These are phyloP conservation scores for Sugiyamaella lignohabitans DNA, from an alignment of 805 yeast species.

Conservation along the genomic window DNA sequence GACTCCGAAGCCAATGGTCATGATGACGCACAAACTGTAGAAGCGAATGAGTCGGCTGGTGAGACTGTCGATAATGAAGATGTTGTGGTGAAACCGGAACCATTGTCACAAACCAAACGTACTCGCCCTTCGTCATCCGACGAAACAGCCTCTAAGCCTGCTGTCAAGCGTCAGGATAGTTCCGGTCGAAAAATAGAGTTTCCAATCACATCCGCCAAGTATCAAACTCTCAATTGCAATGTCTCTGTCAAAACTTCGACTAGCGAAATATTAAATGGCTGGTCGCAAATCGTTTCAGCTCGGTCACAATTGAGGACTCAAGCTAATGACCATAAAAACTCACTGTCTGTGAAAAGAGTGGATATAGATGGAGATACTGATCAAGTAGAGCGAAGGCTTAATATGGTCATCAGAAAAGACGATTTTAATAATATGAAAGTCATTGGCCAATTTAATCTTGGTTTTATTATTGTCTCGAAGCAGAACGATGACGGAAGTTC, in stretches of 20 bases:
- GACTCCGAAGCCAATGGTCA: slow-evolving; percentile 19
- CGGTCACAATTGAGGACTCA: too few relatives aligned
- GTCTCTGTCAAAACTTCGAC: too few relatives aligned
- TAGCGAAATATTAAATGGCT: too few relatives aligned
- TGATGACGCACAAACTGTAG: slow-evolving; percentile 16
- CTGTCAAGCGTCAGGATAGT: too few relatives aligned
- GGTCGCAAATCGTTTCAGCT: too few relatives aligned
- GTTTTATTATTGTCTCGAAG: slow-evolving; percentile 74
- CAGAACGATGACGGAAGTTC: slow-evolving; percentile 20
- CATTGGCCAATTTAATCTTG: slow-evolving; percentile 93
- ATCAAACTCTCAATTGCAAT: too few relatives aligned
- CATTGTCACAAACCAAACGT: slow-evolving; percentile 8
- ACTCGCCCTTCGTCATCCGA: too few relatives aligned
- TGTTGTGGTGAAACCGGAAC: slow-evolving; percentile 7
- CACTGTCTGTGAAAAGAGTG: neutral
- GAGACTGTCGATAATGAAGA: slow-evolving; percentile 14
- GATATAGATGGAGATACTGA: slow-evolving; percentile 1
- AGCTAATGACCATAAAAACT: too few relatives aligned
- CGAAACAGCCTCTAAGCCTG: too few relatives aligned
- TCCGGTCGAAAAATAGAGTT: too few relatives aligned
- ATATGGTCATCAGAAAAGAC: slow-evolving; percentile 56
- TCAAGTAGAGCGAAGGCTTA: slow-evolving; percentile 49
- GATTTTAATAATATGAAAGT: slow-evolving; percentile 73
- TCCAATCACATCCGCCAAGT: too few relatives aligned
- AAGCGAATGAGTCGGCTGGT: slow-evolving; percentile 13